Base-by-base conservation (phyloP, 2,329 filamentous ascomycete species). In the Aureobasidium sp. region DNA sequence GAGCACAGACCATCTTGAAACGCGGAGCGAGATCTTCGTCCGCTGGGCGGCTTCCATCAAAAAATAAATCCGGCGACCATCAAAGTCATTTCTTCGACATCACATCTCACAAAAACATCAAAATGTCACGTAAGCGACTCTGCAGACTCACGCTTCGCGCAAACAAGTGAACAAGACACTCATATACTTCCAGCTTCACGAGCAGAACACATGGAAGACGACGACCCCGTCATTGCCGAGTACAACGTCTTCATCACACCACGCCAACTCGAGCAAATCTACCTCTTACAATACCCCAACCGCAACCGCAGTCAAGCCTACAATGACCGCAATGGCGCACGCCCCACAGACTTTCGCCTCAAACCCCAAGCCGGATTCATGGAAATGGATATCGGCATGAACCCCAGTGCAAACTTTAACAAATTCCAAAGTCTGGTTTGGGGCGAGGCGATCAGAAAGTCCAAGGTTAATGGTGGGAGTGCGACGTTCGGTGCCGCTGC, bases 191-290 rank as follows among this genome's bases (percentile, higher is more conserved):
- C 49, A 44, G 29, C 57, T 42, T 60, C 57, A 50, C 44, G 57
- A 50, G 40, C 42, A 39, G 54, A 12, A 24, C 42, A 58, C 29
- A 22, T 48, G 7, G 67, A 68, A 7, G 70, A 75, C 27, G 76
- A 79, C 63, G 79, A 81, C 64, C 76, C 77, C 4, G 76, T 81
- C 64, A 74, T 77, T 15, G 76, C 77, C 35, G 76, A 79, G 67
- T 97, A 96, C 82, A 84, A 90, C 71, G 85, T 97, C 74, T 93
- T 88, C 76, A 85, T 96, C 71, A 96, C 92, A 68, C 88, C 90
- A 24, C 82, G 87, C 67, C 83, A 91, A 63, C 61, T 69, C 60
- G 72, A 77, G 63, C 72, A 78, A 67, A 73, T 80, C 49, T 87
- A 93, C 69, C 83, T 97, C 65, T 83, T 99, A 49, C 92, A 97